Percentiles rank a stretch among this genome's conserved stretches.
Conservation (phyloP, 2,329 filamentous ascomycete genomes). For the Beauveria sp. region DNA sequence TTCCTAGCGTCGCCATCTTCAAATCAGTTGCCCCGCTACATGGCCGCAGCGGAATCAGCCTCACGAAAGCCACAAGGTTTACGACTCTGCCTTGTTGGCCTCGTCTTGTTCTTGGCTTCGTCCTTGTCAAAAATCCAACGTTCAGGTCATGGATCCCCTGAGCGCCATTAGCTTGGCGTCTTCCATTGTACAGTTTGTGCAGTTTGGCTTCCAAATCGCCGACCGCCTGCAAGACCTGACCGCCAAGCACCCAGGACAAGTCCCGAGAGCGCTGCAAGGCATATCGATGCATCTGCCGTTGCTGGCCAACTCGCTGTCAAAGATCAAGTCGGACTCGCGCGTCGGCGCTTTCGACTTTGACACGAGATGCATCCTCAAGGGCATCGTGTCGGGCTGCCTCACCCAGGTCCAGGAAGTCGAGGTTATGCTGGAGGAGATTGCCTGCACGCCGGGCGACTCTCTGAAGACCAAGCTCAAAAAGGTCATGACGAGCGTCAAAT, state of each 20-base stretch:
- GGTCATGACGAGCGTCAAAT: constrained; percentile 8
- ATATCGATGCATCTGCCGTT: constrained; percentile 10
- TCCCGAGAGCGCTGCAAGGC: constrained; percentile 8
- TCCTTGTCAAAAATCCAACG: not conserved
- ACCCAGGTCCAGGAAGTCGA: constrained; percentile 7
- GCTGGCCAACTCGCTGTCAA: constrained; percentile 6
- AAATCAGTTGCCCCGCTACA: no score
- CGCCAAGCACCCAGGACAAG: constrained; percentile 2
- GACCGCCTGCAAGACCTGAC: constrained; percentile 9
- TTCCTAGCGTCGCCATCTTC: no score
- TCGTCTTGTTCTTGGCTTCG: not conserved
- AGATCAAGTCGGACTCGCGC: constrained; percentile 4
- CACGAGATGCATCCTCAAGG: constrained; percentile 10
- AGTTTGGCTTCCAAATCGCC: constrained; percentile 10
- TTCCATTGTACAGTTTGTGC: constrained; percentile 7
- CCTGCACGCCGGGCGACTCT: constrained; percentile 7
- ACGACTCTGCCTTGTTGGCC: no score
- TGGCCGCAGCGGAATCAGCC: no score
- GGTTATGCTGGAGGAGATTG: constrained; percentile 7
- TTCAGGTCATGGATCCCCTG: not conserved
- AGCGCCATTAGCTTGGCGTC: constrained; percentile 10
- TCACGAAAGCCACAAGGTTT: no score
- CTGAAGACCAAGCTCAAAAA: constrained; percentile 6
- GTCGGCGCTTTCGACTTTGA: constrained; percentile 2
- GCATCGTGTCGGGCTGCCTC: constrained; percentile 8